These are phyloP conservation scores for Austroboletus niveus DNA, from an alignment of 1,284 basidiomycete species.

Conservation along the genomic window DNA sequence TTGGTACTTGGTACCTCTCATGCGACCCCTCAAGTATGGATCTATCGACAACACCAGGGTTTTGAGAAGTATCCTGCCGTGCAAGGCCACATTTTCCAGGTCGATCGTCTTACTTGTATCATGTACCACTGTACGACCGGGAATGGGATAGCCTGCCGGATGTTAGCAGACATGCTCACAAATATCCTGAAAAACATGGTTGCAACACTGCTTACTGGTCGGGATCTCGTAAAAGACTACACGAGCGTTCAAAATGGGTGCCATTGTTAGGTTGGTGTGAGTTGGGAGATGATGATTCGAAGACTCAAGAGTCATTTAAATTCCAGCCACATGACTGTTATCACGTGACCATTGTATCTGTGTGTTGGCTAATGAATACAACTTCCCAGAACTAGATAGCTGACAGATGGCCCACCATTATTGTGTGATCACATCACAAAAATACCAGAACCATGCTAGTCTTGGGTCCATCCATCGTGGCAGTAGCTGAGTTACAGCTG, in stretches of 20 bases:
- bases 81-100: slow-evolving; percentile 11
- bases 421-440: no score
- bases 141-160: slow-evolving; percentile 18
- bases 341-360: no score
- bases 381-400: no score
- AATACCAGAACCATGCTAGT: no score
- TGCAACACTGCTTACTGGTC: not conserved
- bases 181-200: not conserved
- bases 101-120: slow-evolving; percentile 17
- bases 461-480: no score
- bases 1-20: not conserved
- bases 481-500: no score
- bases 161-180: not conserved
- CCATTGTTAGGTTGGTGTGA: slow-evolving; percentile 6
- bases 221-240: slow-evolving; percentile 22
- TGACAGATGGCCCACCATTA: no score
- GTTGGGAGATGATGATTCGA: not conserved
- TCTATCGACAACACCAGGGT: slow-evolving; percentile 15
- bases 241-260: slow-evolving; percentile 15
- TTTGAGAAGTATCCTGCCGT: slow-evolving; percentile 18
- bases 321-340: no score
- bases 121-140: slow-evolving; percentile 12
- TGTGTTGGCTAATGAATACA: no score
- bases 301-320: no score
- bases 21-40: slow-evolving; percentile 2